Evolutionary conservation across 1,284 basidiomycete species (phyloP), one percentile per base, ranked within the genome.

Genomic region (Crepidotus sp.): DNA sequence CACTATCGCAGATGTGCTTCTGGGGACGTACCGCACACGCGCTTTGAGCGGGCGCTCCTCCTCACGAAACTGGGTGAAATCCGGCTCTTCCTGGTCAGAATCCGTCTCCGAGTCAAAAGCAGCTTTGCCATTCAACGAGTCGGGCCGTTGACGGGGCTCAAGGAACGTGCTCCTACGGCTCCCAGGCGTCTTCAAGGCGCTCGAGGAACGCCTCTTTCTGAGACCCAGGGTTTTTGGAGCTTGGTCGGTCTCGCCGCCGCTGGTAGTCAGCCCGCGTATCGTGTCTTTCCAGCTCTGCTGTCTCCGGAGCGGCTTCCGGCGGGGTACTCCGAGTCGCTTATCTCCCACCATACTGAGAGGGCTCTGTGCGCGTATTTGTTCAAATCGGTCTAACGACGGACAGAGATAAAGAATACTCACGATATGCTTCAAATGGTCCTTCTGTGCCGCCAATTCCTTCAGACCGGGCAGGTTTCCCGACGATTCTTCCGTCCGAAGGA

Each of bases 291-390:
- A 80, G 57, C 78, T 80, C 53, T 64, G 62, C 55, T 61, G 61
- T 56, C 75, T 58, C 60, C 66, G 70, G 51, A 68, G 68, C 32
- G 54, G 69, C 65, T 73, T 80, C 51, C 57, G 66, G 37, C 68
- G 66, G 38, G 67, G 55, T 31, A 49, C 47, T 33, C 19, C 30
- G 0, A 39, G 61, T 42, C 63, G 64, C 43, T 70, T 69, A 58
- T 92, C 88, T 35, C 80, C 77, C 14, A 95, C 89, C 70, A 95
- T 91, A 47, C 82, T 82, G 38, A 96, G 68, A 6, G 92, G 92
- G 48, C 85, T 88, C 64, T 71, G 44, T 8, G 46, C 9, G 21
- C 21, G 27, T 17, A 47, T 31, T 3, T 21, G 15, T 18, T 4
- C 35, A 21, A 19, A 11, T 4, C 10, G 6, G 3, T 0, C 18